A percentile compares a stretch with the other conserved stretches of the same genome.
These are phyloP conservation scores for Saccharomycopsis hybrid DNA, from an alignment of 1,139 yeast species.

Conservation along the genomic window DNA sequence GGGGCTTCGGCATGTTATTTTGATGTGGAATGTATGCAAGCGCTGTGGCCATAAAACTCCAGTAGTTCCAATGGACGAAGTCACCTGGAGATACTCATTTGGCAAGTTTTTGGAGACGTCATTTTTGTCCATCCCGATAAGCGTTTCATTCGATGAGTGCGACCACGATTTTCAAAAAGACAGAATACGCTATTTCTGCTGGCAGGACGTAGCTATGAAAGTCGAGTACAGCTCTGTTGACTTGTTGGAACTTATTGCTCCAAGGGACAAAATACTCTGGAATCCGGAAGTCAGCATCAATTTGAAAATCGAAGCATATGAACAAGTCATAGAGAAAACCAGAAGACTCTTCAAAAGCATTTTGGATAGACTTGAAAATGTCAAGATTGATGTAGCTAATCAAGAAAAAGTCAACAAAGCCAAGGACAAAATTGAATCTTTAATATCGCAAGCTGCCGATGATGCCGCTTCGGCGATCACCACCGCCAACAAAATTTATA, in stretches of 20 bases:
- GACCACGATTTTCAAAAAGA: conserved; percentile 72
- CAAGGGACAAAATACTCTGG: conserved; percentile 66
- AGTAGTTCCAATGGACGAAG: conserved; percentile 74
- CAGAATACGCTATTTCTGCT: conserved; percentile 79
- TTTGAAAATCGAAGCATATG: conserved; percentile 58
- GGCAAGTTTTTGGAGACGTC: conserved; percentile 86
- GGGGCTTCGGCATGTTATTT: conserved; percentile 55
- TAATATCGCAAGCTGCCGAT: too few species aligned
- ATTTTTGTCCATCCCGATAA: conserved; percentile 59
- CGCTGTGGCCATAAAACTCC: conserved; percentile 72
- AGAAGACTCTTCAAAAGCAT: conserved; percentile 66
- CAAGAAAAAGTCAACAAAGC: neutral
- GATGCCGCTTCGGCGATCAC: neutral
- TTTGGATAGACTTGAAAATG: conserved; percentile 59
- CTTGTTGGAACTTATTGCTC: conserved; percentile 70
- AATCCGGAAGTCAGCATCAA: conserved; percentile 63
- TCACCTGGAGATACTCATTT: conserved; percentile 82
- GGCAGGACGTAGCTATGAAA: conserved; percentile 69
- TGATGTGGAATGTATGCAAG: conserved; percentile 91
- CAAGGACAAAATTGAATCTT: too few species aligned
- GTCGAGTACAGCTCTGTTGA: conserved; percentile 74
- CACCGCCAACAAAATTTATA: conserved; percentile 36
- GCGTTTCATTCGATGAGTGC: conserved; percentile 47
- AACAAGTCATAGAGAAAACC: conserved; percentile 47
- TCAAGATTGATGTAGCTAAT: conserved; percentile 52